Conservation (phyloP, 2,329 filamentous ascomycete genomes). For the Cladosporium phlei region DNA sequence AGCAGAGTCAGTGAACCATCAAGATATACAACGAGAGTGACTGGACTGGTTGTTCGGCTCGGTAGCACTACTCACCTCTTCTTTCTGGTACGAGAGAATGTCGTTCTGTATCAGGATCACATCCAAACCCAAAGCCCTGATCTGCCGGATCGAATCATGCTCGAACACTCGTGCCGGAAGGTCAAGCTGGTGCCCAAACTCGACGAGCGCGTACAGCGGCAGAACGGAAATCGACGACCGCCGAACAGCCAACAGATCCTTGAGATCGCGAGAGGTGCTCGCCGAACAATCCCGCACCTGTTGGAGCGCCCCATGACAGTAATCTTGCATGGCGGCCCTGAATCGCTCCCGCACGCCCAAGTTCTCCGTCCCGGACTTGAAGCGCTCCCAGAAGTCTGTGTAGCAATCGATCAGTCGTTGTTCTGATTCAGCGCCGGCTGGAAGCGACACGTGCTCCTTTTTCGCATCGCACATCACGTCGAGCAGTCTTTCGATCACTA, state of each 20-base stretch:
- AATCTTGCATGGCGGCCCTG: neutral
- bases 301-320: neutral
- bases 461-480: neutral
- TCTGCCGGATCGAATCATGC: neutral
- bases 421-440: neutral
- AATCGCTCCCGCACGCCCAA: neutral
- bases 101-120: conserved; percentile 8
- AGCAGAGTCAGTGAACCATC: neutral
- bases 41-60: too few relatives aligned
- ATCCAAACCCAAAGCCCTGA: neutral
- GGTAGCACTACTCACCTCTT: neutral
- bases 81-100: conserved; percentile 6
- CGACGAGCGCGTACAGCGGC: conserved; percentile 1
- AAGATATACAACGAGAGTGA: too few relatives aligned
- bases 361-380: neutral
- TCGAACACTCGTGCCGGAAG: neutral
- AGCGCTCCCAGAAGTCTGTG: neutral
- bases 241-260: neutral
- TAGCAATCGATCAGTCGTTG: neutral
- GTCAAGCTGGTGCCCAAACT: conserved; percentile 1
- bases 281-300: neutral
- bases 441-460: too few relatives aligned
- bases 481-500: neutral
- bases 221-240: neutral
- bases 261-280: neutral